Base-by-base conservation (phyloP, 345 rosid genomes). In the Aquilaria yunnanensis region DNA sequence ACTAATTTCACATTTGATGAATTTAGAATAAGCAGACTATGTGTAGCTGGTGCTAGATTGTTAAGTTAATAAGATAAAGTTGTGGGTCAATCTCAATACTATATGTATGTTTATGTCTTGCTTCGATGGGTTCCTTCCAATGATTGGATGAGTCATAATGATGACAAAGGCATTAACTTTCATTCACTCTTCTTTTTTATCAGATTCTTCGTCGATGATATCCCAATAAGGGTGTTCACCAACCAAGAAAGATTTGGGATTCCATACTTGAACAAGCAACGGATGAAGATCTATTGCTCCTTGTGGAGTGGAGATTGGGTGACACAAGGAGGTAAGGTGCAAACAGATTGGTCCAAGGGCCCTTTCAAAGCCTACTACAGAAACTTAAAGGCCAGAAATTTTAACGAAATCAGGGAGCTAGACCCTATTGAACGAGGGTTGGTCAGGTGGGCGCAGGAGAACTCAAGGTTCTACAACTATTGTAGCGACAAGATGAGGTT, bases 401-500 rank as follows among this genome's bases (percentile, higher is more conserved):
- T 14, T 1, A 54, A 59, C 64, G 50, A 54, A 47, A 33, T 57
- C 12, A 61, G 54, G 49, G 65, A 60, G 51, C 71, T 76, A 5
- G 75, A 60, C 34, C 23, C 61, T 4, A 51, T 59, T 0, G 63
- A 66, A 12, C 62, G 56, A 47, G 49, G 64, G 12, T 61, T 55
- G 9, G 61, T 79, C 2, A 67, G 51, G 10, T 79, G 80, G 80
- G 80, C 70, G 23, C 76, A 61, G n/a, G 56, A 73, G 51, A 65
- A 70, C 34, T 70, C 64, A 52, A 75, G 71, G 74, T 66, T 75
- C 37, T 72, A 78, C 56, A 61, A 79, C 65, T 79, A 79, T 47
- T 79, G 83, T 70, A 51, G 32, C 30, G 60, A 64, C 43, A 32
- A 37, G 30, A 48, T 51, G 46, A 47, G 58, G 30, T 31, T 52